Evolutionary conservation across 1,284 basidiomycete species (phyloP), one percentile per base, ranked within the genome.

Genomic region (Ganoderma lingzhi): DNA sequence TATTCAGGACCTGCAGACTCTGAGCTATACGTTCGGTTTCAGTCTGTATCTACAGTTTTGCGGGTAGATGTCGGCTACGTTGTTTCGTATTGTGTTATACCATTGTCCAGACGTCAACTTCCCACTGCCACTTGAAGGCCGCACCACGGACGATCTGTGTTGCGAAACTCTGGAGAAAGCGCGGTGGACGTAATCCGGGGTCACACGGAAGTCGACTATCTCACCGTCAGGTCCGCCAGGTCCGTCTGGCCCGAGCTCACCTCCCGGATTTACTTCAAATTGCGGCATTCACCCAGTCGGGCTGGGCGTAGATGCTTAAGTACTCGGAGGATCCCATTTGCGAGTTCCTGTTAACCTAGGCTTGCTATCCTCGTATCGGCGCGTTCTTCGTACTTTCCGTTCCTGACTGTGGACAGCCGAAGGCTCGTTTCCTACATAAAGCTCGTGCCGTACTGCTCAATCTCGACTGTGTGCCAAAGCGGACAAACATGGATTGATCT

Each of bases 221-320:
- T 82, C 6, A 63, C 82, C 45, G 76, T 82, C 23, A 23, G 23
- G 23, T 23, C 23, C 23, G 23, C 23, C 35, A 82, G 81, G 80
- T 80, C 44, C 64, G 73, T 48, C 35, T n/a, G 8, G 35, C 15
- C 19, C 32, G 15, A n/a, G 15, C 30, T 28, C 44, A 23, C 6
- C 14, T 23, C 14, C 4, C 10, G 10, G 4, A 10, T 28, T 10
- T 23, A 28, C n/a, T 28, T 44, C 23, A 23, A 19, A 39, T 35
- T 12, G 28, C 48, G 48, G 48, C 48, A 28, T 51, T 56, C 30
- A 19, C 30, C 15, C 64, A 79, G 77, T 64, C 76, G 23, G 23
- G 23, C 23, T 82, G 41, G 82, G 82, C 10, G 80, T 82, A 35
- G 82, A 83, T 71, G 82, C 82, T 3, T 81, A 23, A 23, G 23